Evolutionary conservation across 306 rosid genomes (phyloP).

Genomic region (Cucurbita maxima): DNA sequence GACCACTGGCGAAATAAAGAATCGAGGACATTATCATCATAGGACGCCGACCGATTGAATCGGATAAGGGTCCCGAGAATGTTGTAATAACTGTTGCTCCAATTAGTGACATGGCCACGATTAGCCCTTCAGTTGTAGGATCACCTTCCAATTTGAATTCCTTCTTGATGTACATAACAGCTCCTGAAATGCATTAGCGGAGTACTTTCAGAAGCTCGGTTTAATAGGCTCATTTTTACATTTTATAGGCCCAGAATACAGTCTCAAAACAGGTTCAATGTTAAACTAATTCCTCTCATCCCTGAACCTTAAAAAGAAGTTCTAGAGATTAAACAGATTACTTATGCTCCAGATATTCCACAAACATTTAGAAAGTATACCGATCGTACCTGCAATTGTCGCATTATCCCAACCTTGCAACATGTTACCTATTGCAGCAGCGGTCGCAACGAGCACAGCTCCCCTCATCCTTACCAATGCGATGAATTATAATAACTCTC

Average conservation of each 20-base stretch:
- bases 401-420: constrained; percentile 36
- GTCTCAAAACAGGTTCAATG: too few species aligned
- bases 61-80: constrained; percentile 25
- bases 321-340: background rate
- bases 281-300: too few species aligned
- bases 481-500: background rate
- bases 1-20: constrained; percentile 20
- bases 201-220: too few species aligned
- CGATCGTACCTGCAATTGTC: constrained; percentile 21
- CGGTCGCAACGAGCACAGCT: constrained; percentile 18
- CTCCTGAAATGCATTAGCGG: constrained; percentile 8
- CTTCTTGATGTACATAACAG: constrained; percentile 27
- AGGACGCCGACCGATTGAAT: constrained; percentile 22
- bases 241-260: too few species aligned
- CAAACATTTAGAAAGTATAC: background rate
- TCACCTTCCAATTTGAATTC: constrained; percentile 22
- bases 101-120: constrained; percentile 31
- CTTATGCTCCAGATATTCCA: background rate
- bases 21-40: constrained; percentile 24
- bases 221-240: too few species aligned
- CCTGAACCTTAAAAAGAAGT: background rate
- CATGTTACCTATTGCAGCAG: constrained; percentile 25
- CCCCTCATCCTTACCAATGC: constrained; percentile 14
- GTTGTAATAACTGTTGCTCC: constrained; percentile 34
- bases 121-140: constrained; percentile 25